A percentile compares a stretch with the other conserved stretches of the same genome.
These are phyloP conservation scores for Aurifilum marmelostoma DNA, from an alignment of 2,329 filamentous ascomycete genomes.

Conservation along the genomic window DNA sequence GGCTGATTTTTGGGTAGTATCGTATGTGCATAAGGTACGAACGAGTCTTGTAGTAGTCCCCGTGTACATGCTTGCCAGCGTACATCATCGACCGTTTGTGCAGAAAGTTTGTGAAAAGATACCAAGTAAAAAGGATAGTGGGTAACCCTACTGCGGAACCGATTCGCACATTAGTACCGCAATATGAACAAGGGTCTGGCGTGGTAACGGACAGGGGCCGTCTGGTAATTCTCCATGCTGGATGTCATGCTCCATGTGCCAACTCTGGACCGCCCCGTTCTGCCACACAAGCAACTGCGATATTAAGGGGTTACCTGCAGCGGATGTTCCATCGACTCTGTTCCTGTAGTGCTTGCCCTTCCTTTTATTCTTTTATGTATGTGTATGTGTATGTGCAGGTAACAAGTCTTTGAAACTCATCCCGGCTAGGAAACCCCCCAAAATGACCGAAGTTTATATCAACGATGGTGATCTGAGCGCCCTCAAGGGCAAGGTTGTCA, in stretches of 20 bases:
- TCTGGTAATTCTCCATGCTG: neutral
- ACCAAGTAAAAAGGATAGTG: neutral
- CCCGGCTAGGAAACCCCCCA: slow-evolving; percentile 17
- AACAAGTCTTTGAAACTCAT: neutral
- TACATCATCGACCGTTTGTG: too few species aligned
- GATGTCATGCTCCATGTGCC: neutral
- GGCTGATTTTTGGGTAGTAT: neutral
- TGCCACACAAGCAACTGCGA: neutral
- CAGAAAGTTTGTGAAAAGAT: neutral
- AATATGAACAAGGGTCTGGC: neutral
- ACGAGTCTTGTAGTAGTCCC: too few species aligned
- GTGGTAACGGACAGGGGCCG: neutral
- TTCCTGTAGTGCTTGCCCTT: neutral
- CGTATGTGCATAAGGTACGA: neutral
- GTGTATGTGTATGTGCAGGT: neutral
- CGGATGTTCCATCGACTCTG: neutral
- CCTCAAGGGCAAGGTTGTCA: slow-evolving; percentile 53
- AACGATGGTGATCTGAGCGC: slow-evolving; percentile 46
- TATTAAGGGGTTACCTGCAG: slow-evolving; percentile 5
- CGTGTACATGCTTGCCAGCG: too few species aligned
- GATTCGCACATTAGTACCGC: neutral
- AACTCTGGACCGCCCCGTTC: neutral
- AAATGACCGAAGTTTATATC: slow-evolving; percentile 51
- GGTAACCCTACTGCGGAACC: neutral
- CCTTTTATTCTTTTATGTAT: neutral